Evolutionary conservation across 1,284 basidiomycete genomes (phyloP).

Genomic region (Pulchroboletus neoregius): DNA sequence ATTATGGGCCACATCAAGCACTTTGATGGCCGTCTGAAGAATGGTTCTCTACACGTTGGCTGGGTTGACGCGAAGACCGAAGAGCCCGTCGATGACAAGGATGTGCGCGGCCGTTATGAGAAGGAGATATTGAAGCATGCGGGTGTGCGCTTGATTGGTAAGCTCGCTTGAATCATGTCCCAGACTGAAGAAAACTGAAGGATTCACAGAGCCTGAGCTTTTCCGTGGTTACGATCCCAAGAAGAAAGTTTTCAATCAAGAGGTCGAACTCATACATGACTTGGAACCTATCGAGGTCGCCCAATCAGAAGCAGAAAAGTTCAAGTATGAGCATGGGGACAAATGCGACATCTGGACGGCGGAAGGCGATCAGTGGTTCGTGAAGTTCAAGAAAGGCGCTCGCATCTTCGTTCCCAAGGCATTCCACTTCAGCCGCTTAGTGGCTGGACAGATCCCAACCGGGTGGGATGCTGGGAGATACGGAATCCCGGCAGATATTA

Average conservation of each 20-base stretch:
- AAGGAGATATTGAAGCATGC: constrained; percentile 90
- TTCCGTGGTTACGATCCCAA: constrained; percentile 98
- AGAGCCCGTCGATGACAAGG: constrained; percentile 98
- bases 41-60: constrained; percentile 89
- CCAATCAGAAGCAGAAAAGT: constrained; percentile 87
- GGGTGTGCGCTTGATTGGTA: constrained; percentile 94
- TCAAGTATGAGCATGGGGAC: constrained; percentile 95
- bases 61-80: constrained; percentile 96
- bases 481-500: constrained; percentile 97
- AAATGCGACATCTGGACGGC: constrained; percentile 94
- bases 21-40: constrained; percentile 94
- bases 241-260: constrained; percentile 96
- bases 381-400: constrained; percentile 98
- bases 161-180: constrained; percentile 23
- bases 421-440: constrained; percentile 90
- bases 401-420: constrained; percentile 93
- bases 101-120: constrained; percentile 91
- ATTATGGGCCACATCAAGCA: constrained; percentile 99
- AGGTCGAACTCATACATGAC: constrained; percentile 95
- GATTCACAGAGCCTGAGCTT: constrained; percentile 81
- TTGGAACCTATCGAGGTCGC: constrained; percentile 94
- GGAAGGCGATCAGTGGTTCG: constrained; percentile 90
- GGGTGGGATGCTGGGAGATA: constrained; percentile 96
- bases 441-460: constrained; percentile 95
- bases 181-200: constrained; percentile 7